Evolutionary conservation across 2,329 filamentous ascomycete species (phyloP).

Genomic region (Zarea fungicola): DNA sequence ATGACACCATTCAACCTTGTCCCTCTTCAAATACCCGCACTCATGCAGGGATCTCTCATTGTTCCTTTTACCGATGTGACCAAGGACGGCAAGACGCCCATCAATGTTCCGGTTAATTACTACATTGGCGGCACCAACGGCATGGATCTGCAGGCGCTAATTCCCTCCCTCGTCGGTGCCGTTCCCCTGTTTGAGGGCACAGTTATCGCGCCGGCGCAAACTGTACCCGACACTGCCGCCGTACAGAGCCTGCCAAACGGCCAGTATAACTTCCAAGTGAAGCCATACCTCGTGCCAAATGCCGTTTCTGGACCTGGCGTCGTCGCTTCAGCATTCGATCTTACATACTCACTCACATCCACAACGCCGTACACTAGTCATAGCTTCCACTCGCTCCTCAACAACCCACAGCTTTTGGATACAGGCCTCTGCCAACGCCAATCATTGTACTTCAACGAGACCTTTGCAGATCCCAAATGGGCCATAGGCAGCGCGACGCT

Average conservation of each 20-base stretch:
- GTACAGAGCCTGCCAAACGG: neutral
- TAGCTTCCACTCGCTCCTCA: slow-evolving; percentile 2
- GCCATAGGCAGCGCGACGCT: neutral
- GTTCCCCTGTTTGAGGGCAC: slow-evolving; percentile 1
- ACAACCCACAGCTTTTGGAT: slow-evolving; percentile 1
- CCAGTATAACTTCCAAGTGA: neutral
- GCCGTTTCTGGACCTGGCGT: neutral
- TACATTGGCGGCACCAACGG: slow-evolving; percentile 3
- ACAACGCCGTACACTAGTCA: neutral
- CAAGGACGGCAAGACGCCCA: slow-evolving; percentile 3
- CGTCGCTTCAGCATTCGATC: neutral
- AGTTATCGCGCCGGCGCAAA: neutral
- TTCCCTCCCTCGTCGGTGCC: neutral
- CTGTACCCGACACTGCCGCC: neutral
- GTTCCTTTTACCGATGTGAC: neutral
- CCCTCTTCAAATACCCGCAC: neutral
- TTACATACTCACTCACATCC: neutral
- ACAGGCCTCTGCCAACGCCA: neutral
- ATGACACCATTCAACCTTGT: neutral
- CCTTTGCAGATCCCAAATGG: slow-evolving; percentile 2
- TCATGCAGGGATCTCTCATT: neutral
- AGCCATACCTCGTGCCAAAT: neutral
- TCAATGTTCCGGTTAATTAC: neutral
- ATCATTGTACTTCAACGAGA: neutral
- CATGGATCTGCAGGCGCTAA: neutral